Conservation (phyloP, 2,329 filamentous ascomycete genomes). For the Myriangium duriaei region DNA sequence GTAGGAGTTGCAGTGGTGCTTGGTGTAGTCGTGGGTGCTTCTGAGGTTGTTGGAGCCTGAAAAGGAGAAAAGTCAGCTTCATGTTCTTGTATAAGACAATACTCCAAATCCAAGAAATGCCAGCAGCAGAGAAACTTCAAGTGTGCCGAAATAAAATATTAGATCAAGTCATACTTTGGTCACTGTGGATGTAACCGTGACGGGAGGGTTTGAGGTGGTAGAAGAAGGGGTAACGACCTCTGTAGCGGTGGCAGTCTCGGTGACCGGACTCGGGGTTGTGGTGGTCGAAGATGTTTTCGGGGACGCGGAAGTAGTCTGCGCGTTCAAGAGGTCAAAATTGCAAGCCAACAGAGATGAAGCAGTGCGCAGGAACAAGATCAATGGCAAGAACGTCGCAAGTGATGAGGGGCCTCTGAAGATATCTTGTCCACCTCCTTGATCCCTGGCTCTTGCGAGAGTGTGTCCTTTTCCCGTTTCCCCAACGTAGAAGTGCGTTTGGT, state of each 20-base stretch:
- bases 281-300: slow-evolving; percentile 12
- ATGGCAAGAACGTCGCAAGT: background rate
- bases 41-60: slow-evolving; percentile 11
- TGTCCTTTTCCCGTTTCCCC: too few species aligned
- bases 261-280: slow-evolving; percentile 11
- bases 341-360: background rate
- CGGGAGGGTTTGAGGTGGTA: slow-evolving; percentile 2
- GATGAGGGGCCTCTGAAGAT: background rate
- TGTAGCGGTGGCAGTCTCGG: slow-evolving; percentile 7
- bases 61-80: slow-evolving; percentile 3
- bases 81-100: too few species aligned
- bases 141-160: too few species aligned
- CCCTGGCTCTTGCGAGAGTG: background rate
- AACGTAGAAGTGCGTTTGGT: too few species aligned
- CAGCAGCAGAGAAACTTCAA: too few species aligned
- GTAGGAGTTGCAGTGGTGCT: slow-evolving; percentile 10
- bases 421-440: background rate
- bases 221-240: slow-evolving; percentile 14
- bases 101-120: too few species aligned
- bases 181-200: slow-evolving; percentile 5
- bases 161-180: slow-evolving; percentile 6
- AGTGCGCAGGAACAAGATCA: background rate
- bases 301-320: slow-evolving; percentile 13
- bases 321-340: slow-evolving; percentile 8
- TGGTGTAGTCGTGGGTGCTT: slow-evolving; percentile 13